Base-by-base conservation (phyloP, 495 filamentous ascomycete genomes). In the Trichoderma orchidacearum region DNA sequence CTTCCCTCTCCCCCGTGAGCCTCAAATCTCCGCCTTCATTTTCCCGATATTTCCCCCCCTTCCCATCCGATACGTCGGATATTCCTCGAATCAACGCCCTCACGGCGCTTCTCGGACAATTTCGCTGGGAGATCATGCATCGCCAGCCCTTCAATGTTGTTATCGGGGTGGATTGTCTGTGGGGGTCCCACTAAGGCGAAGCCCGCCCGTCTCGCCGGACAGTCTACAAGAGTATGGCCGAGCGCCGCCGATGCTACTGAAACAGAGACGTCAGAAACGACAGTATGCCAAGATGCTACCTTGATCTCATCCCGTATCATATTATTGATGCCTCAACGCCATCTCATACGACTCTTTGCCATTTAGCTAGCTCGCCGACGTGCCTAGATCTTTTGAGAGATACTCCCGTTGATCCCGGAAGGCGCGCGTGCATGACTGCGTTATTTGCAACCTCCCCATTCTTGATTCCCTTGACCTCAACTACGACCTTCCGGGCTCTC, bases 91-190 rank as follows among this genome's bases (percentile, higher is more conserved):
- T 48, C 41, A 48, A 23, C 23, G 21, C 15, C 21, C 9, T 17
- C 41, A 48, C 41, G 41, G 41, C 41, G 41, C 41, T 48, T 48
- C 41, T 48, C 41, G 41, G 41, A 48, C 41, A 48, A 48, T 48
- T 48, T 48, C 41, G 41, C 21, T 48, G 41, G 23, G 41, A 48
- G 41, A 48, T 48, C 21, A 48, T 48, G 41, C 41, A 48, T 48
- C 41, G 41, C 41, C 41, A 48, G 41, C 21, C 41, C 27, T 27
- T 23, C 41, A 48, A 25, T 48, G 41, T 48, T 48, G 41, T 48
- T 48, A 48, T 48, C 41, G 41, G 41, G 23, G 41, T 48, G 41
- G 41, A 23, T 48, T 48, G 41, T 9, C 21, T 48, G 41, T 48
- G 41, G 41, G 41, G 41, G 41, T 48, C 41, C 41, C 41, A 48